phyloP scores from a whole-genome alignment of 805 yeast species.

The Wickerhamomyces subpelliculosus region DNA sequence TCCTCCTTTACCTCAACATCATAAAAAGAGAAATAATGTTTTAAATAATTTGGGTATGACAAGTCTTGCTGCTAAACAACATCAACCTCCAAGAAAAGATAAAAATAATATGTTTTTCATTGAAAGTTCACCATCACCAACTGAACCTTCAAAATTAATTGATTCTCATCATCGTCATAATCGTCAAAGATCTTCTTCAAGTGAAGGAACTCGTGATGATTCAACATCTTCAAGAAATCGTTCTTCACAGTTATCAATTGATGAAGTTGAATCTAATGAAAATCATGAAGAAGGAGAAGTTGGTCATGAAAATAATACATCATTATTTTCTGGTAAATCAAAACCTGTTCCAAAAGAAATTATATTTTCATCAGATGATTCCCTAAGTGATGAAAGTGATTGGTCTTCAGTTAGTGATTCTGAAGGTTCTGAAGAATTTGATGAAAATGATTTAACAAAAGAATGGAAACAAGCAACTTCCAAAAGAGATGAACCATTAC shows the following conservation, averaged over 20 bases:
- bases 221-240: neutral
- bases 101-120: constrained; percentile 23
- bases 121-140: constrained; percentile 25
- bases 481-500: constrained; percentile 22
- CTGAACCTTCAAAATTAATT: constrained; percentile 11
- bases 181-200: constrained; percentile 1
- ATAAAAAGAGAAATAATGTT: constrained; percentile 16
- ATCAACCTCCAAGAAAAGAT: constrained; percentile 9
- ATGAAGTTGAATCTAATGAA: neutral
- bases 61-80: constrained; percentile 5
- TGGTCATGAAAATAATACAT: constrained; percentile 6
- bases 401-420: constrained; percentile 32
- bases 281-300: neutral
- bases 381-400: constrained; percentile 34
- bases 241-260: no score
- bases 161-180: constrained; percentile 2
- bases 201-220: no score
- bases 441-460: constrained; percentile 26
- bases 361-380: constrained; percentile 32
- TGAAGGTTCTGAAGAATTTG: constrained; percentile 28
- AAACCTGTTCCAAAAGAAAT: constrained; percentile 5
- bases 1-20: constrained; percentile 3
- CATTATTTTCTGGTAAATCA: constrained; percentile 13
- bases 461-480: constrained; percentile 23
- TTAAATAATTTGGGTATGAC: constrained; percentile 23